Evolutionary conservation across 345 rosid species (phyloP).

Genomic region (Aquilaria malaccensis): DNA sequence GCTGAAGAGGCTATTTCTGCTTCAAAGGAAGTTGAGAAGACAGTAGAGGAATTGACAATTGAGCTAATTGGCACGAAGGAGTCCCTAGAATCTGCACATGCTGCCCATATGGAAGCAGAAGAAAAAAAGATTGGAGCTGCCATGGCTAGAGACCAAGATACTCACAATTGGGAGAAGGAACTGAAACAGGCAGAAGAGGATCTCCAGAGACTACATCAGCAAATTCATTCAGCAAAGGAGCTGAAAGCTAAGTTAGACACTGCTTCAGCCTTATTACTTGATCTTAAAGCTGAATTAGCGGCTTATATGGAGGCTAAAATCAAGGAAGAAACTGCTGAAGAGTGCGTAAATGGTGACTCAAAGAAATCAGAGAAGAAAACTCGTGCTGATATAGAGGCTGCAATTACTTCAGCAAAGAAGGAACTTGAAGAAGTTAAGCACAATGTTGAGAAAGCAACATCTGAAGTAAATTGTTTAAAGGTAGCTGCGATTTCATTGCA

Average conservation of each 20-base stretch:
- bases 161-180: conserved; percentile 69
- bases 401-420: conserved; percentile 64
- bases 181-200: conserved; percentile 75
- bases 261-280: conserved; percentile 52
- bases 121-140: conserved; percentile 73
- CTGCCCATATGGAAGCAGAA: conserved; percentile 85
- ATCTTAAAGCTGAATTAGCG: conserved; percentile 68
- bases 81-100: conserved; percentile 69
- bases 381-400: conserved; percentile 42
- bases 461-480: conserved; percentile 59
- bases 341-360: conserved; percentile 12
- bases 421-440: conserved; percentile 71
- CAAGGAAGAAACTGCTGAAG: conserved; percentile 31
- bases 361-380: conserved; percentile 28
- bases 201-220: conserved; percentile 53
- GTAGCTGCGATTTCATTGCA: conserved; percentile 51
- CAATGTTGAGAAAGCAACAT: conserved; percentile 61
- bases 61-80: conserved; percentile 75
- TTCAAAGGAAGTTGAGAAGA: conserved; percentile 74
- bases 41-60: conserved; percentile 71
- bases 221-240: conserved; percentile 53
- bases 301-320: conserved; percentile 54
- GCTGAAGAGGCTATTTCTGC: conserved; percentile 55
- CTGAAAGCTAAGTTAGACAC: conserved; percentile 52
- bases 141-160: conserved; percentile 68